Evolutionary conservation across 768 basidiomycete species (phyloP).

Genomic region (Leccinum fibrillosum): DNA sequence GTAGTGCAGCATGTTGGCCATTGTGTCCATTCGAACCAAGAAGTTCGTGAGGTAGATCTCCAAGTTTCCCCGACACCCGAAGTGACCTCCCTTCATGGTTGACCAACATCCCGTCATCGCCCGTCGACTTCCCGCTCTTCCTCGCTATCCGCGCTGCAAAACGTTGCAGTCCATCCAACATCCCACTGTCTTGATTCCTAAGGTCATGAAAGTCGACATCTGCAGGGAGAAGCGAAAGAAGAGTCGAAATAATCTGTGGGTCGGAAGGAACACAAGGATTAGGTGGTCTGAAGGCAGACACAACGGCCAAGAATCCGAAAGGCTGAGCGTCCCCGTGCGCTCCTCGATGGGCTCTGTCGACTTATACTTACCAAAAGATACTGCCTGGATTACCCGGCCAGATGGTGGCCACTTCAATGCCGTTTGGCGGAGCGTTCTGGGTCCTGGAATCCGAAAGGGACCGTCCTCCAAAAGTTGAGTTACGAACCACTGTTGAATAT

Average conservation of each 20-base stretch:
- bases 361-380: conserved; percentile 55
- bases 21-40: no score
- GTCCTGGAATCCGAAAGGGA: conserved; percentile 52
- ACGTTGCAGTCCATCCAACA: conserved; percentile 70
- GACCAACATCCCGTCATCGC: conserved; percentile 47
- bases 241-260: conserved; percentile 52
- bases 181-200: conserved; percentile 48
- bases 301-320: conserved; percentile 57
- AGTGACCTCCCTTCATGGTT: conserved; percentile 64
- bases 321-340: conserved; percentile 59
- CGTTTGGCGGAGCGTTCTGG: conserved; percentile 29
- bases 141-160: conserved; percentile 49
- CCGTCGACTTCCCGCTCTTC: conserved; percentile 32
- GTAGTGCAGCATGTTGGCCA: no score
- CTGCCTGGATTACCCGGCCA: conserved; percentile 58
- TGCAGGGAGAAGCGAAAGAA: conserved; percentile 61
- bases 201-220: conserved; percentile 65
- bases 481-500: conserved; percentile 57
- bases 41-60: conserved; percentile 44
- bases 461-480: conserved; percentile 55
- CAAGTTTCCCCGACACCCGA: conserved; percentile 80
- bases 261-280: conserved; percentile 92
- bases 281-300: conserved; percentile 64
- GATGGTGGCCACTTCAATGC: conserved; percentile 38
- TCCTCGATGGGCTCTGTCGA: conserved; percentile 43